Evolutionary conservation across 352 stramenopile genomes (phyloP), one percentile per base, ranked within the genome.

Genomic region (Phytophthora tubulina): DNA sequence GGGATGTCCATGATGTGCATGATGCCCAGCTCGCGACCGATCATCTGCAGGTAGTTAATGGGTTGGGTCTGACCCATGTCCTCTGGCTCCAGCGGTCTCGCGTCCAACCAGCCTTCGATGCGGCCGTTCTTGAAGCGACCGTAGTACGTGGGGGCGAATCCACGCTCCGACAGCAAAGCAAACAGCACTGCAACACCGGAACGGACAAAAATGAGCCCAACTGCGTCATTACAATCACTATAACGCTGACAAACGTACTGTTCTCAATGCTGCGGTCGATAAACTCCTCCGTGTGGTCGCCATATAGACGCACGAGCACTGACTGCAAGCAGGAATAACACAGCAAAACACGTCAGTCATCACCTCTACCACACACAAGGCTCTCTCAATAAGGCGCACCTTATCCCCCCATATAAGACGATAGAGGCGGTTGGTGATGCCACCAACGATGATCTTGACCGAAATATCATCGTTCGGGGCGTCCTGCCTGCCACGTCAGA

Each of bases 361-460:
- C 15, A 45, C 3, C 21, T 6, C 31, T 35, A 41, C n/a, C 4
- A 54, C 15, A 6, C 11, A 44, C 5, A 52, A 27, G 13, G 4
- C 10, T 59, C 38, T 6, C 55, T 70, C 21, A 27, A 27, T 27
- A 27, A 27, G 21, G 1, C 21, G 58, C 60, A 87, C 81, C 71
- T 89, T 76, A 53, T 90, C 85, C 17, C 79, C 53, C 76, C 80
- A 95, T 27, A 80, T 76, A 58, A 98, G 79, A 21, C 90, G 89
- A 80, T 97, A 98, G 27, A 98, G 86, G 61, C 90, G 84, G 70
- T 98, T 98, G 13, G 95, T 98, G 78, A 98, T 98, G 48, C 95
- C 95, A 46, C 95, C 95, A 48, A 84, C 84, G 51, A 95, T 91
- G 72, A 95, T 93, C 67, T 94, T 95, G 75, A 96, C 84, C 7